Conservation (phyloP, 176 grass and related monocot genomes). For the Oryza brachyantha region DNA sequence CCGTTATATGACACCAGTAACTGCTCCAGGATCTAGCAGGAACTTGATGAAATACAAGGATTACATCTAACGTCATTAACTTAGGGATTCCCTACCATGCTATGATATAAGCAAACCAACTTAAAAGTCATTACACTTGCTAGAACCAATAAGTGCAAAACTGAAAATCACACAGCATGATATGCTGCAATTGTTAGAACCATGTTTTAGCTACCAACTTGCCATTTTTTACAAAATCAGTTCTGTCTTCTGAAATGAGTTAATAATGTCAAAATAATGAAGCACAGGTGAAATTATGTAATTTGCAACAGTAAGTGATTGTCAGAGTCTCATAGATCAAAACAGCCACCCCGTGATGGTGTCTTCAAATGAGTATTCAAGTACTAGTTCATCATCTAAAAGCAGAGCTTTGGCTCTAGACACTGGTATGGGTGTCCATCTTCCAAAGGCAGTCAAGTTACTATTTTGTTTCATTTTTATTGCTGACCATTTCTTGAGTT, state of each 20-base stretch:
- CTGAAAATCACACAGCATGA: background rate
- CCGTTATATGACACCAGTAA: conserved; percentile 26
- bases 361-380: background rate
- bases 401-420: background rate
- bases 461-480: background rate
- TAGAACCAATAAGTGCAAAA: background rate
- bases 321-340: background rate
- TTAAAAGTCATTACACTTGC: background rate
- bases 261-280: conserved; percentile 8
- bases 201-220: background rate
- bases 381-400: background rate
- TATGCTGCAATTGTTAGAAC: background rate
- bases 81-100: background rate
- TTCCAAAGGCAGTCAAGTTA: background rate
- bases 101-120: background rate
- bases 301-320: too few relatives aligned
- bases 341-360: background rate
- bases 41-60: conserved; percentile 19
- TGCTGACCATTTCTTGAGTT: background rate
- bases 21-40: conserved; percentile 17
- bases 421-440: background rate
- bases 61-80: background rate
- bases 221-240: background rate
- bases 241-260: background rate
- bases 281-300: too few relatives aligned